Base-by-base conservation (phyloP, 805 yeast genomes). In the Saccharomycopsis malanga region DNA sequence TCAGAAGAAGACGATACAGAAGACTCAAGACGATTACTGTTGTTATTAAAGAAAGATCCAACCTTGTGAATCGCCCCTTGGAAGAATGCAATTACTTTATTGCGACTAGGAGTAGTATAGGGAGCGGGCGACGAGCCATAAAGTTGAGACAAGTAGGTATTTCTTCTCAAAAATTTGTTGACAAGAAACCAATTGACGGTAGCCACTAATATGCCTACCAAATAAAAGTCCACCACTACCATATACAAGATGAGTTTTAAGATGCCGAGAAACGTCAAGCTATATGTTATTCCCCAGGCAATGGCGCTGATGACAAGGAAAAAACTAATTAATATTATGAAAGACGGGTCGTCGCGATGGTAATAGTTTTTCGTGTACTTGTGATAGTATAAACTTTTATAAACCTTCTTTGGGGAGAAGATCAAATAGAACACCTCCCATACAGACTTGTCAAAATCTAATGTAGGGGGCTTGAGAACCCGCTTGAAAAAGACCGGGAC, bases 261-360 rank as follows among this genome's bases (percentile, higher is more conserved):
- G 17, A 86, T 77, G 12, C 83, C 81, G 21, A 73, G 49, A 4
- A 84, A 53, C 3, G 75, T 70, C 3, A 87, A 83, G 2, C 85
- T 73, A 60, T 86, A 88, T 1, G 87, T 84, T 42, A 85, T 63
- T 3, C 96, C 96, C 96, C 96, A 88, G 1, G 87, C 93, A 20
- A 89, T 59, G 0, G 96, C 95, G 52, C 89, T 79, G 3, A 86
- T 61, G 1, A 77, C 70, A 23, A 89, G 65, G 50, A 88, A 73
- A 2, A 71, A 67, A n/a, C 84, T 73, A 44, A 88, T 68, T 35
- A 89, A 66, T 27, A 89, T 73, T 52, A 86, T 78, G 59, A 89
- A 88, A 23, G 93, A 81, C 0, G 97, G 97, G 62, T 88, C 97
- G 63, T 89, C 96, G 54, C 97, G 72, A 1, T 95, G 81, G 82